Base-by-base conservation (phyloP, 495 filamentous ascomycete genomes). In the Parathielavia hyrcaniae region DNA sequence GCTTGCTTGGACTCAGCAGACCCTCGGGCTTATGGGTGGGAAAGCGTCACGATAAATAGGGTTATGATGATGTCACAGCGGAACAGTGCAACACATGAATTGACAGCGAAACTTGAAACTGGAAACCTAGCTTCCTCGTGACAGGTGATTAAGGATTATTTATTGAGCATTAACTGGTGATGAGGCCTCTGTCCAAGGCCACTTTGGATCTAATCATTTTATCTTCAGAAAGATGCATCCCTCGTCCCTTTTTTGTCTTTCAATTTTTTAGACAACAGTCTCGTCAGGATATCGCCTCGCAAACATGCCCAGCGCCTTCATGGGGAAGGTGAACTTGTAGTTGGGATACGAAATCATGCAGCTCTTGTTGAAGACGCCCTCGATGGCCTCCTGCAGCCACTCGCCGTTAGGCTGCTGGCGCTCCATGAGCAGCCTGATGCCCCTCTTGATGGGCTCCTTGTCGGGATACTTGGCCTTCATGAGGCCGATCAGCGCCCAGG, bases 331-430 rank as follows among this genome's bases (percentile, higher is more conserved):
- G 71, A 95, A 91, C 77, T 98, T 98, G 78, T 98, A 98, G 75
- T 98, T 98, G 57, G 93, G 93, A 67, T 98, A 98, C 5, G 92
- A 93, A 55, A 98, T 98, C 92, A 97, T 97, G 73, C 93, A 97
- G 66, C 85, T 95, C 76, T 97, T 96, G 73, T 98, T 98, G 76
- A 98, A 98, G 13, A 98, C 93, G 8, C 93, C 93, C 67, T 98
- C 93, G 64, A 98, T 97, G 0, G 84, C 85, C 73, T 98, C 93
- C 67, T 97, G 92, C 60, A 86, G 70, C 93, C 93, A 98, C 75
- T 96, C 90, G 14, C 93, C 93, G 69, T 95, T 95, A 5, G 74
- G 68, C 68, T 88, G 84, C 68, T 98, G 93, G 44, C 93, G 81
- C 10, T 78, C 73, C 86, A 96, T 91, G 47, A 98, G 78, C 62